phyloP scores from a whole-genome alignment of 2,329 filamentous ascomycete species.

The Fusarium buharicum region DNA sequence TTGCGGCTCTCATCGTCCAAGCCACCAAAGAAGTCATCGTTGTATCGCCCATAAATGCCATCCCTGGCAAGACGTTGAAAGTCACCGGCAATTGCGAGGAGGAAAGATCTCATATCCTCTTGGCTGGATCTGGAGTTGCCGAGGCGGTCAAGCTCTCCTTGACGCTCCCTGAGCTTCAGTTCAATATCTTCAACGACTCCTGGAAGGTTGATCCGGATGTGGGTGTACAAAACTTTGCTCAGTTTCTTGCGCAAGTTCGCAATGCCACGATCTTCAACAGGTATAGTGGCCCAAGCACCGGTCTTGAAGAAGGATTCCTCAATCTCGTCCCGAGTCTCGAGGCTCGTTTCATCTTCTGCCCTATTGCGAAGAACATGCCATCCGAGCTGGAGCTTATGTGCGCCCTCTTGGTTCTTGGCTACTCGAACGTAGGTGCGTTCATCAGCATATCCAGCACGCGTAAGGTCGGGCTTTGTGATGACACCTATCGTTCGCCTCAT shows the following conservation, averaged over 20 bases:
- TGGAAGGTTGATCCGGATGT: conserved; percentile 45
- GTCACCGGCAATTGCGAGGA: conserved; percentile 50
- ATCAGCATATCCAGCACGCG: conserved; percentile 51
- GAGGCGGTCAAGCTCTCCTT: conserved; percentile 32
- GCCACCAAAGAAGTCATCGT: conserved; percentile 52
- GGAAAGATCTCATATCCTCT: conserved; percentile 47
- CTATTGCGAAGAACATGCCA: conserved; percentile 67
- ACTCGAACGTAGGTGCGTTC: conserved; percentile 54
- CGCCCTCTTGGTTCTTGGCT: conserved; percentile 47
- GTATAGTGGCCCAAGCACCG: conserved; percentile 43
- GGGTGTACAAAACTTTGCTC: conserved; percentile 47
- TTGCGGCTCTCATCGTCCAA: conserved; percentile 34
- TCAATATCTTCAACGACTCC: conserved; percentile 45
- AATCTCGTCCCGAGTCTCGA: conserved; percentile 44
- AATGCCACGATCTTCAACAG: conserved; percentile 49
- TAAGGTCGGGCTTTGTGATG: conserved; percentile 65
- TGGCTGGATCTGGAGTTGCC: conserved; percentile 36
- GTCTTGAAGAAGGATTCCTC: conserved; percentile 50
- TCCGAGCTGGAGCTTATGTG: conserved; percentile 53
- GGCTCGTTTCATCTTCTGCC: conserved; percentile 47
- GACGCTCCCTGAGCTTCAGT: conserved; percentile 33
- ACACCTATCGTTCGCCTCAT: conserved; percentile 64
- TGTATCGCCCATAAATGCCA: conserved; percentile 47
- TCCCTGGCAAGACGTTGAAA: conserved; percentile 50
- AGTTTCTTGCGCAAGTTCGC: conserved; percentile 49